These are phyloP conservation scores for Meyerozyma carpophila DNA, from an alignment of 1,139 yeast genomes.

Conservation along the genomic window DNA sequence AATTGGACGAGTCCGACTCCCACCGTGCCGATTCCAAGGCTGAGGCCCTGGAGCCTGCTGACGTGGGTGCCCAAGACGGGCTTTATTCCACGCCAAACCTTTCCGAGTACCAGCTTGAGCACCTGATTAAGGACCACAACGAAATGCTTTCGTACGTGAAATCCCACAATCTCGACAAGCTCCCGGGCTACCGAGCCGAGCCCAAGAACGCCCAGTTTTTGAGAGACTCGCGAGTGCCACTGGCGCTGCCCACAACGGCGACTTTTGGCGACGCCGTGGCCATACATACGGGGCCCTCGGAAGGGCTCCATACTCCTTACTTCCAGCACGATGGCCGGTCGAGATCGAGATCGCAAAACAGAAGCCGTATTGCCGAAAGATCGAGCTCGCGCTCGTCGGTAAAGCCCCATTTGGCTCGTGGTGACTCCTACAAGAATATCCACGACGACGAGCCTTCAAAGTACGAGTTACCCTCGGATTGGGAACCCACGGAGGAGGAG, in stretches of 20 bases:
- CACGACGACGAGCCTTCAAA: constrained; percentile 34
- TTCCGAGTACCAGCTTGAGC: constrained; percentile 41
- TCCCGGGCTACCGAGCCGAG: constrained; percentile 1
- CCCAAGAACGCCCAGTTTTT: not conserved
- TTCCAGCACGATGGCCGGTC: constrained; percentile 32
- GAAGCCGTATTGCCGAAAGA: constrained; percentile 10
- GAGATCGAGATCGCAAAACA: constrained; percentile 16
- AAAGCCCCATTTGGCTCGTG: constrained; percentile 59
- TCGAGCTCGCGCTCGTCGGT: constrained; percentile 29
- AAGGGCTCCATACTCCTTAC: constrained; percentile 39
- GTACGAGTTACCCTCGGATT: constrained; percentile 42
- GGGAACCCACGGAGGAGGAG: constrained; percentile 16
- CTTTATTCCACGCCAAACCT: constrained; percentile 42
- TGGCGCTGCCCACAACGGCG: not conserved
- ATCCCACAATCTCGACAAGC: constrained; percentile 24
- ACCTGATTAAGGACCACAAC: constrained; percentile 34
- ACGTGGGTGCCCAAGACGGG: not conserved
- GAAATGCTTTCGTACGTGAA: constrained; percentile 31
- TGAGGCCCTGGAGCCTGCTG: too few relatives aligned
- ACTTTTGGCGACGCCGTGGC: constrained; percentile 1
- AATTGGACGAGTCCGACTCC: not conserved
- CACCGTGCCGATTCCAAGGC: not conserved
- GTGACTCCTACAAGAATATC: constrained; percentile 56
- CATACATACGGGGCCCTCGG: constrained; percentile 5
- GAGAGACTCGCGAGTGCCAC: not conserved